Evolutionary conservation across 225 moss, liverwort and hornwort species (phyloP).

Genomic region (Polytrichum commune): DNA sequence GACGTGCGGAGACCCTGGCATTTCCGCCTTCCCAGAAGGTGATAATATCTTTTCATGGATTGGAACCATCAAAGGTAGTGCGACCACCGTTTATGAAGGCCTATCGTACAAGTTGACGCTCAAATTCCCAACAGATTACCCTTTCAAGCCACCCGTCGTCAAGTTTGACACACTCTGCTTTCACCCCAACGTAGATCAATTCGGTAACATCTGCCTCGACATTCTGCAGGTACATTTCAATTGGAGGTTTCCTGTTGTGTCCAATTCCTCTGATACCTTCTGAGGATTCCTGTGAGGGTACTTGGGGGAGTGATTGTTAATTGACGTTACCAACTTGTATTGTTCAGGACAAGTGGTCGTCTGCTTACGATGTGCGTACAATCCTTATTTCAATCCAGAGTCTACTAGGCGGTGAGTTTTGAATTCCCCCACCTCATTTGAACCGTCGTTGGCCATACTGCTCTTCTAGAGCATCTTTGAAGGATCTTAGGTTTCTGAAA

Average conservation of each 20-base stretch:
- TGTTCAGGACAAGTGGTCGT: constrained; percentile 95
- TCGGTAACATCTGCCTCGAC: constrained; percentile 95
- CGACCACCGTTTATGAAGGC: constrained; percentile 78
- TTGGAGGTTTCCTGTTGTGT: too few relatives aligned
- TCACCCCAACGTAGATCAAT: constrained; percentile 96
- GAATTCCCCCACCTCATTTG: background rate
- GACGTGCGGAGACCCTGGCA: constrained; percentile 95
- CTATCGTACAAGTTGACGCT: constrained; percentile 74
- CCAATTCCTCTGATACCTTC: too few relatives aligned
- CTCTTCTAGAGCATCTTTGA: too few relatives aligned
- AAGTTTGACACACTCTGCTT: constrained; percentile 93
- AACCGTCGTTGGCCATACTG: background rate
- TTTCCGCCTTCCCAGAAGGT: constrained; percentile 96
- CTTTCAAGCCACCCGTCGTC: constrained; percentile 89
- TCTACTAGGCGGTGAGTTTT: constrained; percentile 68
- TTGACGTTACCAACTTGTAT: too few relatives aligned
- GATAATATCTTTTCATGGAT: constrained; percentile 96
- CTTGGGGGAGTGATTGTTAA: too few relatives aligned
- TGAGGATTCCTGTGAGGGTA: too few relatives aligned
- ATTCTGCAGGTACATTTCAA: constrained; percentile 73
- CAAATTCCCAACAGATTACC: constrained; percentile 92
- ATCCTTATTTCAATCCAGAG: constrained; percentile 95
- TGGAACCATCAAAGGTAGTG: constrained; percentile 93
- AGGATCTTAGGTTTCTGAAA: too few relatives aligned
- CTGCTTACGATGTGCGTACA: constrained; percentile 92